phyloP scores from a whole-genome alignment of 2,329 filamentous ascomycete genomes.

The Uncinocarpus reesii region DNA sequence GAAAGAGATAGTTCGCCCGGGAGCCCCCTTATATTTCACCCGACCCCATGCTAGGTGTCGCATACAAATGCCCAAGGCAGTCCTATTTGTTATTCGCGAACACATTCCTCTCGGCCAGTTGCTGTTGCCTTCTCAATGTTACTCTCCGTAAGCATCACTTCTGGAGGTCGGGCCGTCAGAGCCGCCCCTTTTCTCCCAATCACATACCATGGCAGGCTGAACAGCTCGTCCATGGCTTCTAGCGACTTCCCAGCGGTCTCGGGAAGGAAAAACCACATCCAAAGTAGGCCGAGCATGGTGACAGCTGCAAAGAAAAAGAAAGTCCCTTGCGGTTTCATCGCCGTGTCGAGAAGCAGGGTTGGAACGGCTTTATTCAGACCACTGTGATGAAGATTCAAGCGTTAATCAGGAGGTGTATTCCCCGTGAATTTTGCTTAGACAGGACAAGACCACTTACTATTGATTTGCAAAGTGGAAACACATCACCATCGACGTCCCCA shows the following conservation, averaged over 20 bases:
- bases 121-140: background rate
- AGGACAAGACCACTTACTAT: slow-evolving; percentile 17
- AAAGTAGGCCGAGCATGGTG: slow-evolving; percentile 55
- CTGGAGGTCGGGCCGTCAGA: slow-evolving; percentile 11
- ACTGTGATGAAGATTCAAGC: slow-evolving; percentile 4
- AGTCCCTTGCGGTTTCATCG: slow-evolving; percentile 49
- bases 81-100: background rate
- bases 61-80: too few relatives aligned
- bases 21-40: too few relatives aligned
- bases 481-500: slow-evolving; percentile 37
- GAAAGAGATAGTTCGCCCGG: too few relatives aligned
- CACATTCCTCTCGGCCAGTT: background rate
- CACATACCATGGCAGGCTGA: slow-evolving; percentile 17
- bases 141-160: background rate
- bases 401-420: background rate
- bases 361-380: slow-evolving; percentile 24
- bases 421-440: background rate
- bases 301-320: slow-evolving; percentile 64
- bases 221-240: slow-evolving; percentile 20
- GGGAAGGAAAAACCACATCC: slow-evolving; percentile 61
- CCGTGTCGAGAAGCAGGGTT: slow-evolving; percentile 40
- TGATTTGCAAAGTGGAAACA: slow-evolving; percentile 35
- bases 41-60: too few relatives aligned
- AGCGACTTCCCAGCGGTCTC: slow-evolving; percentile 53
- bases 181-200: slow-evolving; percentile 17